Conservation (phyloP, 2,329 filamentous ascomycete species). For the Plenodomus biglobosus region DNA sequence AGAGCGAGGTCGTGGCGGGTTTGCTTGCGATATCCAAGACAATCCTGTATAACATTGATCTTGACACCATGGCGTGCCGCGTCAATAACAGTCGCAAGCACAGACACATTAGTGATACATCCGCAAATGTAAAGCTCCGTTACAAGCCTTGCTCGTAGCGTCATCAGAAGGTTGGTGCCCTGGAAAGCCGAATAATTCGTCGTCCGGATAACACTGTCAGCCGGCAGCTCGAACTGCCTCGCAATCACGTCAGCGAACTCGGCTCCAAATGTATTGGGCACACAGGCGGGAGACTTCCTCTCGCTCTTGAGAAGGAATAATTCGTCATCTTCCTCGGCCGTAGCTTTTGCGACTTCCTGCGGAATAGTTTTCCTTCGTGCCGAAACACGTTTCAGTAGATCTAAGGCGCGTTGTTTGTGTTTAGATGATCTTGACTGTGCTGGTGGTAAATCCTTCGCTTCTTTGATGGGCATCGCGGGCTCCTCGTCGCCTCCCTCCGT, state of each 20-base stretch:
- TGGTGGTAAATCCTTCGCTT: conserved; percentile 28
- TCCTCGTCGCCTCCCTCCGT: conserved; percentile 41
- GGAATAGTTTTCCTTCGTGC: conserved; percentile 32
- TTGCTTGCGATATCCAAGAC: conserved; percentile 75
- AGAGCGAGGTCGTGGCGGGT: conserved; percentile 70
- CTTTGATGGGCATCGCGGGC: conserved; percentile 2
- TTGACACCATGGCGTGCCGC: conserved; percentile 83
- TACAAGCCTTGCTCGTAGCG: conserved; percentile 81
- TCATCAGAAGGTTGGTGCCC: conserved; percentile 69
- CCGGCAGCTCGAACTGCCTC: conserved; percentile 51
- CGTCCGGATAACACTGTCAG: conserved; percentile 64
- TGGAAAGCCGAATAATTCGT: conserved; percentile 87
- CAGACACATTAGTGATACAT: conserved; percentile 80
- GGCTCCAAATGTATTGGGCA: conserved; percentile 49
- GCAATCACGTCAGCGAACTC: conserved; percentile 55
- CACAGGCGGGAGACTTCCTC: conserved; percentile 46
- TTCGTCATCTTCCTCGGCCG: conserved; percentile 49
- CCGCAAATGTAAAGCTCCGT: conserved; percentile 90
- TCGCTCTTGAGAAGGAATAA: conserved; percentile 47
- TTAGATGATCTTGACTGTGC: conserved; percentile 39
- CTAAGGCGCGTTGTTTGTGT: conserved; percentile 40
- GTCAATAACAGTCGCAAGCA: conserved; percentile 89
- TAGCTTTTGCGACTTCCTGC: conserved; percentile 29
- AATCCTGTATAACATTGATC: conserved; percentile 87
- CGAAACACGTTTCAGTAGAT: conserved; percentile 43